Evolutionary conservation across 805 yeast genomes (phyloP).

Genomic region (Yarrowia keelungensis): DNA sequence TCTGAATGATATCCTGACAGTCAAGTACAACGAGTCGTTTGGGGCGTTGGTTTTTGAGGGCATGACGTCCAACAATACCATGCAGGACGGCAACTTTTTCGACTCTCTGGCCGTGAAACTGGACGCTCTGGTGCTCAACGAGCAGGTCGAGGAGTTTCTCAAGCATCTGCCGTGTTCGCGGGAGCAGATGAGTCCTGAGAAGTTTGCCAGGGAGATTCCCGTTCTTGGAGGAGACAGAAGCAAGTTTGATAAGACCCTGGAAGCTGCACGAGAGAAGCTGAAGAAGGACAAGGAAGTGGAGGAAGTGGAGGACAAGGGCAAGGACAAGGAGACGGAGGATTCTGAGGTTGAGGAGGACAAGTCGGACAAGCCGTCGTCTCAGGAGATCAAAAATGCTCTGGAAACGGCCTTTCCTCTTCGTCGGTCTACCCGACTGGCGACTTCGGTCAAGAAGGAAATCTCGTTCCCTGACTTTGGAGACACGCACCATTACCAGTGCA

Average conservation of each 20-base stretch:
- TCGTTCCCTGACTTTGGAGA: conserved; percentile 3
- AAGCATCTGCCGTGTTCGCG: background rate
- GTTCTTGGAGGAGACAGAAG: background rate
- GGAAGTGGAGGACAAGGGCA: background rate
- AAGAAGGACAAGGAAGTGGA: background rate
- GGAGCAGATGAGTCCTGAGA: background rate
- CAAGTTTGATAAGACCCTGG: too few relatives aligned
- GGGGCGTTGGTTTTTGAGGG: conserved; percentile 10
- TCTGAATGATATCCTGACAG: background rate
- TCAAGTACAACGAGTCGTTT: background rate
- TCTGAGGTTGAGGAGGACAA: background rate
- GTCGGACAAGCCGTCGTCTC: too few relatives aligned
- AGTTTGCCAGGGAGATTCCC: background rate
- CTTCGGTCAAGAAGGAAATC: background rate
- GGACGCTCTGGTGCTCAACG: background rate
- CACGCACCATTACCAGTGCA: conserved; percentile 14
- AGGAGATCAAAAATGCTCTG: too few relatives aligned
- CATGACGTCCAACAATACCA: background rate
- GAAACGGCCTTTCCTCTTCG: background rate
- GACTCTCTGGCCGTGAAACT: background rate
- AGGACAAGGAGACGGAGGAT: background rate
- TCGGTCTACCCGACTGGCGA: background rate
- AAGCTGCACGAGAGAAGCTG: background rate
- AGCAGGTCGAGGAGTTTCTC: background rate
- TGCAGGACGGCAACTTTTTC: background rate